Evolutionary conservation across 768 basidiomycete species (phyloP), one percentile per base, ranked within the genome.

Genomic region (Mycena sanguinolenta): DNA sequence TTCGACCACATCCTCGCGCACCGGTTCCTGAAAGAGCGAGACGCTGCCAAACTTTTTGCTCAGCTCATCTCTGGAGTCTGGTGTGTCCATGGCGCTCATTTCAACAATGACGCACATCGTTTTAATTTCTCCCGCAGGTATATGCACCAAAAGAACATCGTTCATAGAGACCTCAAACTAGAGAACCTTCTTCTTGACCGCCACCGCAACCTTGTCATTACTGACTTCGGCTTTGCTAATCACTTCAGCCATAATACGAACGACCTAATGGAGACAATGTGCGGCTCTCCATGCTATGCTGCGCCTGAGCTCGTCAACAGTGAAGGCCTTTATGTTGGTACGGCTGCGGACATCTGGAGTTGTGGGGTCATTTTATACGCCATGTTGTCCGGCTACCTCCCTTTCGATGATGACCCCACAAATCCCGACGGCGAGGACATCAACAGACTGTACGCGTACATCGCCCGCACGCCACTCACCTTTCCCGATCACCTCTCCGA

Each of bases 381-480:
- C 63, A 98, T 98, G 96, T 89, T 97, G 16, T 94, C 96, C 0
- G 96, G 96, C 4, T 97, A 97, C 77, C 91, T 98, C 19, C 98
- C 98, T 23, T 99, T 98, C 81, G 98, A 99, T 81, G 98, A 99
- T 80, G 98, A 99, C 80, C 98, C 98, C 1, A 92, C 91, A 30
- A 99, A 99, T 79, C 98, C 98, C 7, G 98, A 99, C 62, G 98
- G 98, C 67, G 97, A 99, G 82, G 98, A 99, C 84, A 99, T 99
- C 85, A 98, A 98, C 79, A 89, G 98, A 13, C 84, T 99, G 57
- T 99, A 99, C 89, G 95, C 94, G 79, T 99, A 99, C 83, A 99
- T 99, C 81, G 92, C 98, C 80, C 95, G 92, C 85, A 99, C 98
- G 0, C 93, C 94, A 4, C 90, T 99, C 69, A 93, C 95, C 27